Percentiles rank a stretch among this genome's conserved stretches.
These are phyloP conservation scores for Lotus japonicus DNA, from an alignment of 306 rosid genomes.

Conservation along the genomic window DNA sequence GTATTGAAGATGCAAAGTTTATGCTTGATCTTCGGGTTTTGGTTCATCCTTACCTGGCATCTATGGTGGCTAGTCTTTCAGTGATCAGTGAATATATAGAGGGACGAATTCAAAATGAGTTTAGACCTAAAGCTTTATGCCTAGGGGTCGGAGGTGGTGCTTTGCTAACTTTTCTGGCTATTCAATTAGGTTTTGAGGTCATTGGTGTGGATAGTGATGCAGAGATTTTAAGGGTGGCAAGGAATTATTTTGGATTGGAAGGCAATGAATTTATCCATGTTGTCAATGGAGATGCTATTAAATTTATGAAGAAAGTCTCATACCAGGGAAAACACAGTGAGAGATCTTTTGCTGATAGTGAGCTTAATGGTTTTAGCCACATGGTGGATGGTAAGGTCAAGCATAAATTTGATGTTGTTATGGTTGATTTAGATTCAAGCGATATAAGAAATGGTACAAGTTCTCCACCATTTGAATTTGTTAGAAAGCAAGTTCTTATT, in stretches of 20 bases:
- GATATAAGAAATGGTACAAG: conserved; percentile 33
- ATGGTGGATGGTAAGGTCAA: not conserved
- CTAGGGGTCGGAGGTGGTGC: conserved; percentile 95
- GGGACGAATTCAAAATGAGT: conserved; percentile 34
- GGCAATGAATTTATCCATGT: conserved; percentile 35
- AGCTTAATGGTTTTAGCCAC: conserved; percentile 12
- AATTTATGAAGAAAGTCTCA: conserved; percentile 36
- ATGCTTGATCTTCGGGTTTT: conserved; percentile 44
- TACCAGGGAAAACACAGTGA: not conserved
- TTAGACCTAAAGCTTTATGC: conserved; percentile 65
- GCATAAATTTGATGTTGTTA: conserved; percentile 43
- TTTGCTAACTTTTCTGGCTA: conserved; percentile 49
- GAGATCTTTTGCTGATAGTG: conserved; percentile 13
- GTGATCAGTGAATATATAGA: conserved; percentile 35
- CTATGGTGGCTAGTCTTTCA: conserved; percentile 73
- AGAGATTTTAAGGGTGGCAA: conserved; percentile 62
- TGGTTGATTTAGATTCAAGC: conserved; percentile 79
- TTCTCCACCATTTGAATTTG: conserved; percentile 72
- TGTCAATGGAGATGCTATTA: conserved; percentile 47
- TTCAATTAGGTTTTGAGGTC: conserved; percentile 61
- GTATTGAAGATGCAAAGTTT: conserved; percentile 44
- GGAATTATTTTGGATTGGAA: conserved; percentile 56
- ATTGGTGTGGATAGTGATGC: conserved; percentile 57
- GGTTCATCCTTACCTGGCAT: conserved; percentile 76
- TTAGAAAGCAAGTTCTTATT: conserved; percentile 44